These are phyloP conservation scores for Eutrema salsugineum DNA, from an alignment of 441 rosid species.

Conservation along the genomic window DNA sequence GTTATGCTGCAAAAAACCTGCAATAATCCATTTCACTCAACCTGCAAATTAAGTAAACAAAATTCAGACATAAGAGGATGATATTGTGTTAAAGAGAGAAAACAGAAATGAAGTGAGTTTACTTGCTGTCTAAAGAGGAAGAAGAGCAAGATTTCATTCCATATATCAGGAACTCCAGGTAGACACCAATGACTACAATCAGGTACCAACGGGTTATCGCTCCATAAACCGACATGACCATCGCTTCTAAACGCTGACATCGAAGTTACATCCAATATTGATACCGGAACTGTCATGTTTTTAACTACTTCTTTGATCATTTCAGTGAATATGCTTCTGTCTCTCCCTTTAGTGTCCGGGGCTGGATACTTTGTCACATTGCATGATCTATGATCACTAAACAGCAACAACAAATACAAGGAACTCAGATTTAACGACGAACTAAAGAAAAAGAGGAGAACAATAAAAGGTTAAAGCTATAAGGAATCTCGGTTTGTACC, in stretches of 20 bases:
- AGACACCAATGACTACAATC: conserved; percentile 95
- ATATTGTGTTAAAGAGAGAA: not conserved
- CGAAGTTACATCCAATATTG: conserved; percentile 54
- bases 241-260: conserved; percentile 71
- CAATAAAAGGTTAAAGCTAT: not conserved
- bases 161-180: conserved; percentile 79
- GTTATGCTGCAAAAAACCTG: conserved; percentile 1
- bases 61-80: not conserved
- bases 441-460: not conserved
- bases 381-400: conserved; percentile 57
- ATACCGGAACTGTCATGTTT: conserved; percentile 52
- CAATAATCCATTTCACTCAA: conserved; percentile 3
- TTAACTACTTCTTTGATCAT: conserved; percentile 44
- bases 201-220: conserved; percentile 49
- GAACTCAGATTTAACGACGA: not conserved
- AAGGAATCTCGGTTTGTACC: conserved; percentile 36
- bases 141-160: conserved; percentile 72
- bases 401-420: not conserved
- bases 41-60: conserved; percentile 5
- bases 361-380: conserved; percentile 53
- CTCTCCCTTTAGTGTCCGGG: conserved; percentile 46
- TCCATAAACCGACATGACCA: conserved; percentile 79
- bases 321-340: conserved; percentile 46
- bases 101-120: not conserved
- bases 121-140: conserved; percentile 43